Conservation (phyloP, 2,329 filamentous ascomycete genomes). For the Zymoseptoria passerinii region DNA sequence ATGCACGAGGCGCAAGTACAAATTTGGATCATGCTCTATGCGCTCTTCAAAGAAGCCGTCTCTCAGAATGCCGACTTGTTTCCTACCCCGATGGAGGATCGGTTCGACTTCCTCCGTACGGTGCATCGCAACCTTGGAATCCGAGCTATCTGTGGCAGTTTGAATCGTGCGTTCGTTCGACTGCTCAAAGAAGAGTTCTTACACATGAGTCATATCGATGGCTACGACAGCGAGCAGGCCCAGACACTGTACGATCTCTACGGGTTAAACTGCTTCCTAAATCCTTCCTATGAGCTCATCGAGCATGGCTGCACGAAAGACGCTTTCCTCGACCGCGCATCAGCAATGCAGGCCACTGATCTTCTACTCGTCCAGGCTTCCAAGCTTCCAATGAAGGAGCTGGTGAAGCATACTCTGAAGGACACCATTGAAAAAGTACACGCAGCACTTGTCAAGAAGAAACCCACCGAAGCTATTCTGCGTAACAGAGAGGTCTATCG, state of each 20-base stretch:
- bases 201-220: slow-evolving; percentile 64
- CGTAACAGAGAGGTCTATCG: slow-evolving; percentile 80
- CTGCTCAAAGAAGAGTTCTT: slow-evolving; percentile 81
- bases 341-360: slow-evolving; percentile 73
- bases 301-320: slow-evolving; percentile 72
- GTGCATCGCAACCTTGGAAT: slow-evolving; percentile 79
- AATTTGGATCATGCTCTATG: slow-evolving; percentile 81
- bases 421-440: slow-evolving; percentile 89
- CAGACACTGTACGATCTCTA: slow-evolving; percentile 80
- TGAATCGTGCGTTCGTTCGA: slow-evolving; percentile 81
- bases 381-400: slow-evolving; percentile 79
- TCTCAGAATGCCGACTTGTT: slow-evolving; percentile 58
- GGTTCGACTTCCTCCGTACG: slow-evolving; percentile 69
- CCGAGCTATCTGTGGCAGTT: slow-evolving; percentile 74
- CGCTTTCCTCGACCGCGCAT: slow-evolving; percentile 67
- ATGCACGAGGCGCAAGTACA: slow-evolving; percentile 81
- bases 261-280: slow-evolving; percentile 55
- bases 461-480: slow-evolving; percentile 69
- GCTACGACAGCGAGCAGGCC: slow-evolving; percentile 77
- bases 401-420: slow-evolving; percentile 85
- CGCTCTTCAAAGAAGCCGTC: slow-evolving; percentile 66
- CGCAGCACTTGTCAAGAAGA: slow-evolving; percentile 68
- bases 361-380: slow-evolving; percentile 74
- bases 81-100: slow-evolving; percentile 58
- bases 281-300: slow-evolving; percentile 30